Base-by-base conservation (phyloP, 306 rosid genomes). In the Carpinus viminea region DNA sequence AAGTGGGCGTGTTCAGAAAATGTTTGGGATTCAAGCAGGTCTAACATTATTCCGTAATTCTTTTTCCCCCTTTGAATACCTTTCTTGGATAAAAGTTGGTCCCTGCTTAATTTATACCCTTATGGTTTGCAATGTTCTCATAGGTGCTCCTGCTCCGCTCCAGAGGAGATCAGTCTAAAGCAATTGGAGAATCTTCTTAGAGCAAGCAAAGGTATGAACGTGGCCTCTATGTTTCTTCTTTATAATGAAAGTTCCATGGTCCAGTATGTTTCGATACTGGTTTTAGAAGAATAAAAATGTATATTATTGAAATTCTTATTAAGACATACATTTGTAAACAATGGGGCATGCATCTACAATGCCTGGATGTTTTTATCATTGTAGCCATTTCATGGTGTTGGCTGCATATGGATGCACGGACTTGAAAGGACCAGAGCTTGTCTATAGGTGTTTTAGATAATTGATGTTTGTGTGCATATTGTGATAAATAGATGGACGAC, bases 1-100 rank as follows among this genome's bases (percentile, higher is more conserved):
- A 93, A 91, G 85, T 95, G 99, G 99, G 84, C 88, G 36, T 95
- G 98, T 83, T 88, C 88, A 2, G 92, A 91, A 70, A 95, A 93
- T 83, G 87, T 75, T 74, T 95, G 98, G 98, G 98, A 93, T 86
- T 76, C 87, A 71, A 89, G 80, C 93, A 91, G 97, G 98, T 92
- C 72, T 17, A 59, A 56, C 69, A 31, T 45, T 61, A 31, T 83
- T 70, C 53, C 46, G 6, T 68, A 31, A 43, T 78, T 88, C 57
- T 69, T 43, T 66, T 36, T 59, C 61, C 56, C 73, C 59, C 73
- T 59, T 43, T 11, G 28, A 28, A 45, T 70, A 24, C 64, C 55
- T 51, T 48, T 64, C 68, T 69, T 77, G 69, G 74, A 54, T 34
- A 65, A 80, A 76, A 70, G 75, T 77, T 17, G 75, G 74, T 60